These are phyloP conservation scores for Daldinia bambusicola DNA, from an alignment of 495 filamentous ascomycete genomes.

Conservation along the genomic window DNA sequence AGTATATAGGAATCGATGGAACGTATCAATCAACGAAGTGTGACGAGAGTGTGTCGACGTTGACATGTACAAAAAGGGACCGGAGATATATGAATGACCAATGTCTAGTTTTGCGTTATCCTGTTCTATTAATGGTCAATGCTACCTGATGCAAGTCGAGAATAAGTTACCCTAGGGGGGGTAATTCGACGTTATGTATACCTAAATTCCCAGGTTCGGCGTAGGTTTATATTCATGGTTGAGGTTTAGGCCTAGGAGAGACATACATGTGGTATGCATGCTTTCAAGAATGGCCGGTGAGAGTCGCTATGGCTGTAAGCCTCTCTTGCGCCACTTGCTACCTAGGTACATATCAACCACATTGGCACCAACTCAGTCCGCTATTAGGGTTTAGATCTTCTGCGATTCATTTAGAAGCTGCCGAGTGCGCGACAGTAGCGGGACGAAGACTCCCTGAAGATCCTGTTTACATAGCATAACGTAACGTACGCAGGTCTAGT, in stretches of 20 bases:
- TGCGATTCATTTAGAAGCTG: constrained; percentile 50
- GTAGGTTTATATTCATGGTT: no score
- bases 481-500: no score
- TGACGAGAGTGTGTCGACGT: constrained; percentile 4
- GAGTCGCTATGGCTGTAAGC: no score
- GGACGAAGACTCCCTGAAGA: constrained; percentile 45
- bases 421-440: constrained; percentile 42
- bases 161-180: not conserved
- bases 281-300: no score
- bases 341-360: constrained; percentile 42
- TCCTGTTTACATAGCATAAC: no score
- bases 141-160: not conserved
- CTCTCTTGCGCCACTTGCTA: constrained; percentile 29
- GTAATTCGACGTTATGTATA: no score
- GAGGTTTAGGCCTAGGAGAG: no score
- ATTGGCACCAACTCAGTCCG: constrained; percentile 50
- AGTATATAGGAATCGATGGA: constrained; percentile 18
- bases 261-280: no score
- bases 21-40: constrained; percentile 11
- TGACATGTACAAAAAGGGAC: not conserved
- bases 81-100: not conserved
- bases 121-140: no score
- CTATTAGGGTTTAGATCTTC: constrained; percentile 43
- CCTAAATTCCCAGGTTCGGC: no score
- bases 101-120: not conserved